Percentiles rank a stretch among this genome's conserved stretches.
Evolutionary conservation across 306 rosid genomes (phyloP).

Genomic region (Rosa chinensis): DNA sequence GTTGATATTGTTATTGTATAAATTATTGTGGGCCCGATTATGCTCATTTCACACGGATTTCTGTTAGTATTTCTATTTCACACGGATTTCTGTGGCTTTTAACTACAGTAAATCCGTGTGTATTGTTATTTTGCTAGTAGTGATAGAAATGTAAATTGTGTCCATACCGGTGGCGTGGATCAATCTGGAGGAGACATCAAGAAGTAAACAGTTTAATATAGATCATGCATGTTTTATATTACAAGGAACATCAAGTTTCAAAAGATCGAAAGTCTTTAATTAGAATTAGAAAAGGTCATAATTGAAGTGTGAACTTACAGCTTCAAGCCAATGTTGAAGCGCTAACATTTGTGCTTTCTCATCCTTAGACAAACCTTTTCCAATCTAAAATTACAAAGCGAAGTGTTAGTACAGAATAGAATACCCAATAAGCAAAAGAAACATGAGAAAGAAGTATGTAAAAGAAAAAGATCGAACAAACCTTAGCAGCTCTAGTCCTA

Average conservation of each 20-base stretch:
- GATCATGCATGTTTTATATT: background rate
- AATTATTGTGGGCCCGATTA: too few species aligned
- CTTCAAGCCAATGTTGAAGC: constrained; percentile 97
- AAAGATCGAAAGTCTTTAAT: too few species aligned
- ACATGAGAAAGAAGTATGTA: background rate
- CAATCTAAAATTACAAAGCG: constrained; percentile 46
- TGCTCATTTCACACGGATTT: too few species aligned
- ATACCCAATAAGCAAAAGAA: constrained; percentile 5
- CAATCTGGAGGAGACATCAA: constrained; percentile 55
- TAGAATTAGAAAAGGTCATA: background rate
- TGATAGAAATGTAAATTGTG: constrained; percentile 87
- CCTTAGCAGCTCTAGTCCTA: constrained; percentile 92
- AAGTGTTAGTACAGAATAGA: background rate
- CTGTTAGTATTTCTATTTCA: too few species aligned
- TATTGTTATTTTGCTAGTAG: too few species aligned
- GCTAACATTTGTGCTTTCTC: constrained; percentile 94
- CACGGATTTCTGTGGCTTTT: too few species aligned
- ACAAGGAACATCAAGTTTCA: background rate
- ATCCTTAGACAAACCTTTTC: constrained; percentile 96
- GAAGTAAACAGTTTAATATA: background rate
- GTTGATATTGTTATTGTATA: too few species aligned
- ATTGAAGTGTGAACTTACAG: constrained; percentile 42
- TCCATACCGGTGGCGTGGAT: constrained; percentile 94
- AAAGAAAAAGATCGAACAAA: background rate
- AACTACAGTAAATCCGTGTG: too few species aligned